phyloP scores from a whole-genome alignment of 2,329 filamentous ascomycete species.

The Neonectria neomacrospora region DNA sequence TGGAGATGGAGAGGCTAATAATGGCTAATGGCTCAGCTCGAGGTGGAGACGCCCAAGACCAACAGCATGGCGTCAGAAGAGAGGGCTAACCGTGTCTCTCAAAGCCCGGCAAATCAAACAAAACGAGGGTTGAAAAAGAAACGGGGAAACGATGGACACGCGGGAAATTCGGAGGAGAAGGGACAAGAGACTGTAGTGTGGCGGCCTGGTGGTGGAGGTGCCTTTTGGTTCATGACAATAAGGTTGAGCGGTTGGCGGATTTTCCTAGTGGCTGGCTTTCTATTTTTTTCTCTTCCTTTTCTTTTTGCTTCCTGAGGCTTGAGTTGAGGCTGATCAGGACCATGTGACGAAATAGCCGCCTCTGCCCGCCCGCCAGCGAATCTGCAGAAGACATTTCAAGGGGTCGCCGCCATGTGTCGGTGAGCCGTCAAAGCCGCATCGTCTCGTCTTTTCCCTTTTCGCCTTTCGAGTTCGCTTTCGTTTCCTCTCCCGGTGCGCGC shows the following conservation, averaged over 20 bases:
- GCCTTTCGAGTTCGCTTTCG: background rate
- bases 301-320: slow-evolving; percentile 2
- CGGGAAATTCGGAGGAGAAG: slow-evolving; percentile 14
- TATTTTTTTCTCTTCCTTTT: too few relatives aligned
- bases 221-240: slow-evolving; percentile 9
- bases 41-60: slow-evolving; percentile 15
- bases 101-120: background rate
- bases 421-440: background rate
- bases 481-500: too few relatives aligned
- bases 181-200: slow-evolving; percentile 1
- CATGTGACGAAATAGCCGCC: background rate
- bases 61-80: slow-evolving; percentile 24
- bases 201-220: background rate
- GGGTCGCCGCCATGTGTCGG: background rate
- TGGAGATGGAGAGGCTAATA: slow-evolving; percentile 11
- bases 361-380: background rate
- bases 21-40: slow-evolving; percentile 19
- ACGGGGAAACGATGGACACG: slow-evolving; percentile 14
- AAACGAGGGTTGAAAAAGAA: background rate
- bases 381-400: background rate
- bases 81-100: background rate
- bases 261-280: background rate
- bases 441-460: background rate
- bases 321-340: background rate
- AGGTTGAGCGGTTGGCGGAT: slow-evolving; percentile 7